Conservation (phyloP, 1,139 yeast species). For the Sugiyamaella neomexicana region DNA sequence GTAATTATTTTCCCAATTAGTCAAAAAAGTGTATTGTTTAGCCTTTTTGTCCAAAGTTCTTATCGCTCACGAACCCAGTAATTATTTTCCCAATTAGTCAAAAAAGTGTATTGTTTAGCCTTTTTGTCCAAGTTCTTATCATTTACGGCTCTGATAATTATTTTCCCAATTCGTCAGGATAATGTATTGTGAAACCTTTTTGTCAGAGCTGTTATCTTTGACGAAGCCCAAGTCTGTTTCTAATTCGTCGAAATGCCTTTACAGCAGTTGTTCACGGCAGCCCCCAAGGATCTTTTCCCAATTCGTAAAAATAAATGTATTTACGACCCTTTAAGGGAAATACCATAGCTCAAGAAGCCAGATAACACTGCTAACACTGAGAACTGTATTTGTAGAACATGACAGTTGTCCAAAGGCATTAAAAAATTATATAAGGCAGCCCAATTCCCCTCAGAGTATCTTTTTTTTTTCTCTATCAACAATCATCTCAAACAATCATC, state of each 20-base stretch:
- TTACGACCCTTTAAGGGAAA: no score
- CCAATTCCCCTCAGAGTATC: neutral
- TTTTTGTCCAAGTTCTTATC: neutral
- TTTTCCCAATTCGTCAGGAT: no score
- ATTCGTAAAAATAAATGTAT: no score
- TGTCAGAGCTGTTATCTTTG: no score
- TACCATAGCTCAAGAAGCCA: no score
- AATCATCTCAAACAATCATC: neutral
- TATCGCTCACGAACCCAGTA: neutral
- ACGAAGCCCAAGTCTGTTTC: no score
- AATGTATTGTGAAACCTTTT: neutral
- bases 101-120: neutral
- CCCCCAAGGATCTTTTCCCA: no score
- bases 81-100: no score
- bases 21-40: no score
- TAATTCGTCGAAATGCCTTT: no score
- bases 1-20: no score
- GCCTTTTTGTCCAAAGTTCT: neutral
- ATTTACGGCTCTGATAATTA: neutral
- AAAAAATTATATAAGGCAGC: neutral
- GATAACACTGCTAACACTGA: neutral
- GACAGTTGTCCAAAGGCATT: neutral
- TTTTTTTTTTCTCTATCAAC: neutral
- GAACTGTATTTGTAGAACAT: neutral
- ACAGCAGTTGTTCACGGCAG: no score